Evolutionary conservation across 192 early-diverging fungal genomes (phyloP).

Genomic region (Jimgerdemannia lactiflua): DNA sequence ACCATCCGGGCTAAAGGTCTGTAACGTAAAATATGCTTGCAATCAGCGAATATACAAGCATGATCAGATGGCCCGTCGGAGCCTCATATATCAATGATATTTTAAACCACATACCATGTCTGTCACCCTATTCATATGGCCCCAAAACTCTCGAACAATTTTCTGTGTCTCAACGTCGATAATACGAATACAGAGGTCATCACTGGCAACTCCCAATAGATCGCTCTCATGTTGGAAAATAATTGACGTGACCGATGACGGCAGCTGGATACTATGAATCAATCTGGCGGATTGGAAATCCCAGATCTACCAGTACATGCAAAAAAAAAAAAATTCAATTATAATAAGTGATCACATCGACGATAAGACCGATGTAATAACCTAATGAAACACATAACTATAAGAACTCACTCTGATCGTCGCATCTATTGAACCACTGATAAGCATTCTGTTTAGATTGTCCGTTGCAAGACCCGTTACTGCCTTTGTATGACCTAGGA

Average conservation of each 20-base stretch:
- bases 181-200: conserved; percentile 87
- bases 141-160: conserved; percentile 86
- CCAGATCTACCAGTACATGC: conserved; percentile 65
- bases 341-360: neutral
- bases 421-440: conserved; percentile 80
- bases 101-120: conserved; percentile 60
- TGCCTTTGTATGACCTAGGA: conserved; percentile 68
- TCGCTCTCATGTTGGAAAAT: conserved; percentile 68
- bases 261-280: conserved; percentile 61
- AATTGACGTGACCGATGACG: conserved; percentile 60
- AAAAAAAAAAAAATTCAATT: conserved; percentile 4
- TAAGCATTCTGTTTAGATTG: conserved; percentile 64
- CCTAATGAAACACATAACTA: too few species aligned
- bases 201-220: conserved; percentile 77
- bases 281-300: conserved; percentile 69
- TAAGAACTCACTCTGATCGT: conserved; percentile 58
- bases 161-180: conserved; percentile 81
- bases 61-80: neutral
- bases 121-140: conserved; percentile 84
- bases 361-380: neutral
- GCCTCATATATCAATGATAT: neutral
- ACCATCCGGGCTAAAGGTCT: conserved; percentile 90
- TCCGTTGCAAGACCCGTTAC: conserved; percentile 81
- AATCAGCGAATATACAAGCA: neutral
- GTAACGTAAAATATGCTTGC: neutral